phyloP scores from a whole-genome alignment of 1,139 yeast genomes.

The Scheffersomyces illinoinensis region DNA sequence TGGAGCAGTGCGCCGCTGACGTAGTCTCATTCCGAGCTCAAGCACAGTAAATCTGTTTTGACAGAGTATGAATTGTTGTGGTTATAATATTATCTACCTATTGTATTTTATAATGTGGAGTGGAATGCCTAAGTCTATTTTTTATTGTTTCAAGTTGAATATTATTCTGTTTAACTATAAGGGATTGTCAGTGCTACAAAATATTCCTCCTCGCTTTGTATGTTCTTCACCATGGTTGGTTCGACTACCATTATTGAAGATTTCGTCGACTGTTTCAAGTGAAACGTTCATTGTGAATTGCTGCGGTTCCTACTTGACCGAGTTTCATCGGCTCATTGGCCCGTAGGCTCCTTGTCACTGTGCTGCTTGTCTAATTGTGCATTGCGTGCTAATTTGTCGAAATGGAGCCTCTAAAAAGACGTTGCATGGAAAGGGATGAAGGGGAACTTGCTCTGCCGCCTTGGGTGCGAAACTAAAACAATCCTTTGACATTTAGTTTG shows the following conservation, averaged over 20 bases:
- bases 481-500: not conserved
- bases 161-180: not conserved
- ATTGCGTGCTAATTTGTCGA: not conserved
- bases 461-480: not conserved
- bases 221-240: not conserved
- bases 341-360: not conserved
- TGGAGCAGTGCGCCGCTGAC: not conserved
- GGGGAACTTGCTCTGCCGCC: not conserved
- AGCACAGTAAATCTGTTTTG: not conserved
- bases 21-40: not conserved
- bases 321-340: not conserved
- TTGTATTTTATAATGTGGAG: not conserved
- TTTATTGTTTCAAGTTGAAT: not conserved
- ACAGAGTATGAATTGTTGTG: not conserved
- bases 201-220: not conserved
- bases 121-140: not conserved
- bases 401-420: not conserved
- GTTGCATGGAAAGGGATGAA: not conserved
- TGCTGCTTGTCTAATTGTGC: not conserved
- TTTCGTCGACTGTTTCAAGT: not conserved
- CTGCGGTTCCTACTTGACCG: not conserved
- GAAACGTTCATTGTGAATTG: not conserved
- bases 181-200: not conserved
- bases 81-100: not conserved
- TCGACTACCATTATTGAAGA: not conserved